phyloP scores from a whole-genome alignment of 2,329 filamentous ascomycete genomes.

The Thyridium curvatum region DNA sequence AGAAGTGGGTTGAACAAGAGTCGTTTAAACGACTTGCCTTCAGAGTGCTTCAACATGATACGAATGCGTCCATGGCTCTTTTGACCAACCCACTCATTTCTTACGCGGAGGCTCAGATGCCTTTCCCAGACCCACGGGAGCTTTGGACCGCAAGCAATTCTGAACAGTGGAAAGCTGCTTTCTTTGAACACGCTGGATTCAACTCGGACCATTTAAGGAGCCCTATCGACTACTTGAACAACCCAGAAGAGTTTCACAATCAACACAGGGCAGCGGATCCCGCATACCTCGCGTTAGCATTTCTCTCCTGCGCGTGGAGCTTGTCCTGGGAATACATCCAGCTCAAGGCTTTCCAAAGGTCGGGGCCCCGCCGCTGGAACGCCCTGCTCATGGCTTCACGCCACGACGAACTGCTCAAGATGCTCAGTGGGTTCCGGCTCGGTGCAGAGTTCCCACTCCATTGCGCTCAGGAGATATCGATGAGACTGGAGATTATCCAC shows the following conservation, averaged over 20 bases:
- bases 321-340: constrained; percentile 23
- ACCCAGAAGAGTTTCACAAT: too few relatives aligned
- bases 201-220: too few relatives aligned
- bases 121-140: constrained; percentile 13
- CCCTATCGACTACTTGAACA: too few relatives aligned
- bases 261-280: too few relatives aligned
- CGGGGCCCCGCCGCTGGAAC: constrained; percentile 17
- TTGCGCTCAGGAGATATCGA: constrained; percentile 14
- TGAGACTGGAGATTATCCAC: constrained; percentile 23
- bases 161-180: constrained; percentile 16
- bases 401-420: constrained; percentile 18
- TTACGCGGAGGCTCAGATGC: constrained; percentile 20
- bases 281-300: constrained; percentile 1
- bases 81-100: constrained; percentile 20
- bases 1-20: constrained; percentile 19
- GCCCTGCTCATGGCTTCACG: constrained; percentile 16
- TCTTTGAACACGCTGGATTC: not conserved
- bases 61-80: constrained; percentile 19
- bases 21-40: constrained; percentile 22
- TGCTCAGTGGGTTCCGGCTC: constrained; percentile 13
- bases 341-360: constrained; percentile 14
- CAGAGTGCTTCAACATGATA: constrained; percentile 19
- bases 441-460: not conserved
- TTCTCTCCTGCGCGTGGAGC: constrained; percentile 17
- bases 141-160: constrained; percentile 17